Conservation (phyloP, 208 protist species). For the Leishmania guyanensis region DNA sequence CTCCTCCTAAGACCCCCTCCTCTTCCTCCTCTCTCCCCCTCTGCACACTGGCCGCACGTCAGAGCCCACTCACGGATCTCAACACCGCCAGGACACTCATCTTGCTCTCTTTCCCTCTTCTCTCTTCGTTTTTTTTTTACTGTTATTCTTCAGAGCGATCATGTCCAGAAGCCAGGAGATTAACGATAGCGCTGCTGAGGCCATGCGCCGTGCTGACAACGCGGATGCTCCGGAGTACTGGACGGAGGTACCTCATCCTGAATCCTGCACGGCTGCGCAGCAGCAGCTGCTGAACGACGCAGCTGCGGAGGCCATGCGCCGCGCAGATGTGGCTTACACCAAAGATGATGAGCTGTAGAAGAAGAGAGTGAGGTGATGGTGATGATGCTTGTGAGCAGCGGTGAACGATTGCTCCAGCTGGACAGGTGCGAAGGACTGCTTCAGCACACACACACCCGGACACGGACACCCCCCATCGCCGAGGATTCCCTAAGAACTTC, state of each 20-base stretch:
- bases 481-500: not conserved
- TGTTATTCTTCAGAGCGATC: not conserved
- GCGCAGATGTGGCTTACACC: constrained; percentile 17
- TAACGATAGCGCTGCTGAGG: constrained; percentile 27
- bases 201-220: constrained; percentile 33
- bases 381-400: not conserved
- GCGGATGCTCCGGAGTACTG: constrained; percentile 2
- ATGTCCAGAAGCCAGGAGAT: constrained; percentile 27
- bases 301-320: constrained; percentile 30
- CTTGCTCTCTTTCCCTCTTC: not conserved
- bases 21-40: not conserved
- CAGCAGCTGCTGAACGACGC: constrained; percentile 6
- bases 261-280: not conserved
- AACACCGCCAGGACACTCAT: not conserved
- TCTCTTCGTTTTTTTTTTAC: not conserved
- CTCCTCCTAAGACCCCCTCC: not conserved
- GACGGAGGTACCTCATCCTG: constrained; percentile 3
- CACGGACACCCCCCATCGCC: too few species aligned
- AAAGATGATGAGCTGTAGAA: constrained; percentile 7
- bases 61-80: not conserved
- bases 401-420: not conserved
- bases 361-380: not conserved
- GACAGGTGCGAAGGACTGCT: not conserved
- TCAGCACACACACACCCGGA: not conserved
- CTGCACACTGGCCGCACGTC: not conserved